Evolutionary conservation across 345 rosid genomes (phyloP), one percentile per base, ranked within the genome.

Genomic region (Eucalyptus curtisii): DNA sequence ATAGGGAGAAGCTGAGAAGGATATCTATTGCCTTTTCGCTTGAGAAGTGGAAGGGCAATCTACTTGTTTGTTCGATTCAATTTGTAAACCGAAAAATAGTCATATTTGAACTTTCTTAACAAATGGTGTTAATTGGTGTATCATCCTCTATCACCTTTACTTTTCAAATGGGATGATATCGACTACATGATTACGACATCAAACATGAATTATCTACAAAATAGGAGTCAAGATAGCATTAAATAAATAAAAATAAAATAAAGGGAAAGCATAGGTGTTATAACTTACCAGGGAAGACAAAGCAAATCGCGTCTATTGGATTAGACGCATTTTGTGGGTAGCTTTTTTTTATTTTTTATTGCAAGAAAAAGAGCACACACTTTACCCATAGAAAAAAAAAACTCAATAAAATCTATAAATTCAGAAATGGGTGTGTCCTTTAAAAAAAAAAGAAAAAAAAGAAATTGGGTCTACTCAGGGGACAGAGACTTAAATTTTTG

Each of bases 381-480:
- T 68, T 31, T 16, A 10, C 80, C 12, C 5, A 5, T 16, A 31
- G 10, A 14, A 50, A 19, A 31, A 66, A 31, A 66, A 66, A 7
- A 20, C 55, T 52, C 61, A 55, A 24, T 55, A 55, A 55, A 55
- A 31, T 68, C 42, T 0, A 64, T 17, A 68, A 31, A 17, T 16
- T 68, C 24, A 31, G 42, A 33, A 55, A 55, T 31, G 4, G 80
- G 2, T 3, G 42, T 8, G 42, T 33, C 22, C 79, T 31, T 59
- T 7, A 17, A 17, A 17, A 52, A 19, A 3, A 3, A 12, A 12
- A 12, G 1, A 0, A 2, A 7, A 16, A 0, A 50, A 7, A 3
- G 20, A 64, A n/a, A n/a, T 66, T 66, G 76, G 40, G 11, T 0
- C 76, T 66, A 15, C 40, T 66, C 5, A 66, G 2, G 27, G 61